Evolutionary conservation across 2,329 filamentous ascomycete species (phyloP).

Genomic region (Rhynchosporium secalis): DNA sequence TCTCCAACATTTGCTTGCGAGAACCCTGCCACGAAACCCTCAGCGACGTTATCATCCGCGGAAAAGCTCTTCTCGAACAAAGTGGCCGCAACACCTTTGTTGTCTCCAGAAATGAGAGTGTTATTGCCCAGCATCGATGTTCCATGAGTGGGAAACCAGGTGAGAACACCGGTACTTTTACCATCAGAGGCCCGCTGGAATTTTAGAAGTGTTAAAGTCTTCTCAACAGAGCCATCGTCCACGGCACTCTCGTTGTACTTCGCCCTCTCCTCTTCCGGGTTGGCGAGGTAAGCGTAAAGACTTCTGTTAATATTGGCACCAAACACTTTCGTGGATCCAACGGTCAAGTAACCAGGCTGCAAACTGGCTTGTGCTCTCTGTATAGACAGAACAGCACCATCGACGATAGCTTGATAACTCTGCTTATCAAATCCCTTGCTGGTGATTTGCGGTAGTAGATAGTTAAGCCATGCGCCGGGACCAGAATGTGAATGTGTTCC

Average conservation of each 20-base stretch:
- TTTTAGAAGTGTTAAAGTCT: conserved; percentile 71
- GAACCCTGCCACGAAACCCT: conserved; percentile 84
- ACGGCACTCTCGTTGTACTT: conserved; percentile 60
- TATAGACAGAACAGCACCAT: conserved; percentile 81
- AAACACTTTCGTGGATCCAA: conserved; percentile 67
- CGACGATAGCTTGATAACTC: conserved; percentile 85
- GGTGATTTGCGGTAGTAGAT: conserved; percentile 87
- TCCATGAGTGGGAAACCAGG: conserved; percentile 91
- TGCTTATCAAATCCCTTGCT: conserved; percentile 83
- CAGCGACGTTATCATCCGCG: conserved; percentile 54
- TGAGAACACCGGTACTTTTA: conserved; percentile 77
- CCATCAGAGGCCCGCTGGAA: conserved; percentile 73
- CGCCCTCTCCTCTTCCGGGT: conserved; percentile 73
- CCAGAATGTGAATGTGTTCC: conserved; percentile 93
- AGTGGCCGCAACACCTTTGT: conserved; percentile 90
- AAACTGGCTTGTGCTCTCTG: conserved; percentile 74
- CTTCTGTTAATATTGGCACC: conserved; percentile 89
- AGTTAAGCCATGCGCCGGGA: conserved; percentile 92
- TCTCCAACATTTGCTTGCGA: conserved; percentile 91
- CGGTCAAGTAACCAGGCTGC: conserved; percentile 63
- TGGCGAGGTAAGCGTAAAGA: conserved; percentile 82
- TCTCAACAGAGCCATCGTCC: conserved; percentile 62
- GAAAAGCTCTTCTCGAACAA: conserved; percentile 73
- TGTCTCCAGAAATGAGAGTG: conserved; percentile 88
- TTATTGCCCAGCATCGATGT: conserved; percentile 92